phyloP scores from a whole-genome alignment of 1,284 basidiomycete species.

The Naganishia albida region DNA sequence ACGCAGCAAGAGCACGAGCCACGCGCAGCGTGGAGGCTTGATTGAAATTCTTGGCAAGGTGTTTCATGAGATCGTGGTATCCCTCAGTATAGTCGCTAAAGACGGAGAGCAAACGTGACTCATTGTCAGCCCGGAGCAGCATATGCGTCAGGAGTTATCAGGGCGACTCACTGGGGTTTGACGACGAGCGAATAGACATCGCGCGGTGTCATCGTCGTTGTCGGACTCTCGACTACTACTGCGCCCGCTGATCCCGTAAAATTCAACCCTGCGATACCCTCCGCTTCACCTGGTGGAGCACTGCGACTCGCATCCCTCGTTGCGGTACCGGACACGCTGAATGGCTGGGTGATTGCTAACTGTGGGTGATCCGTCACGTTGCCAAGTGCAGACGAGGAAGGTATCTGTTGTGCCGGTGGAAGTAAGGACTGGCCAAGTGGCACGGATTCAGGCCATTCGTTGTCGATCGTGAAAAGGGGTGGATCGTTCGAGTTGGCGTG shows the following conservation, averaged over 20 bases:
- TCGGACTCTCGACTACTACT: slow-evolving; percentile 16
- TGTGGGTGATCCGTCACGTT: neutral
- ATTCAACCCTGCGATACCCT: neutral
- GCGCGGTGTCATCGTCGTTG: slow-evolving; percentile 17
- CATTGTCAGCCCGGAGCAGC: too few species aligned
- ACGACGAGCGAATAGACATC: slow-evolving; percentile 58
- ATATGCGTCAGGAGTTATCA: neutral
- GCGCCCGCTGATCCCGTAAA: slow-evolving; percentile 21
- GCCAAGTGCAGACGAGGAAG: too few species aligned
- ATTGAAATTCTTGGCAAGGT: slow-evolving; percentile 82
- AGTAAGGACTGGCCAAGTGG: neutral
- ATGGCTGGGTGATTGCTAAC: neutral
- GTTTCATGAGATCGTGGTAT: slow-evolving; percentile 92
- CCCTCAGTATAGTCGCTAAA: slow-evolving; percentile 78
- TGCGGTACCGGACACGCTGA: neutral
- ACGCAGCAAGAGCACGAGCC: slow-evolving; percentile 89
- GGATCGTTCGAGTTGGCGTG: slow-evolving; percentile 51
- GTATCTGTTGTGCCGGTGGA: too few species aligned
- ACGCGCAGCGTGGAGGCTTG: slow-evolving; percentile 93
- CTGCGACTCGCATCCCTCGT: too few species aligned
- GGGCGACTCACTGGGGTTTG: slow-evolving; percentile 63
- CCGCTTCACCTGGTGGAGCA: neutral
- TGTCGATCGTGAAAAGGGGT: slow-evolving; percentile 30
- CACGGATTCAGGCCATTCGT: slow-evolving; percentile 30
- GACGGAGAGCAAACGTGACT: neutral